Evolutionary conservation across 768 basidiomycete species (phyloP), one percentile per base, ranked within the genome.

Genomic region (Leucosporidium creatinivorum): DNA sequence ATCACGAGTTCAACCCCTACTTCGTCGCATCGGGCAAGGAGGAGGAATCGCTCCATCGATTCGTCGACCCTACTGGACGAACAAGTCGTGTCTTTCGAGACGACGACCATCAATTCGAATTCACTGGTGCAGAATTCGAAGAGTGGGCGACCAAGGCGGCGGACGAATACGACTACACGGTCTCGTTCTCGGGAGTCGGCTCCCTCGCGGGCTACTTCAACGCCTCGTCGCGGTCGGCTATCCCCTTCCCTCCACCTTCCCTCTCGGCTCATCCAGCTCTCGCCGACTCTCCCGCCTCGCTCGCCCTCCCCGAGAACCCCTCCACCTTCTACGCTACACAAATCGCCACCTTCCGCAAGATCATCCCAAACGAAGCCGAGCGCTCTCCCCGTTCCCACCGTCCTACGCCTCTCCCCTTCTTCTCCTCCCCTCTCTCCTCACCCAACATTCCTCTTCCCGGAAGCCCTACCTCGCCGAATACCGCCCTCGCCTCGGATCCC

Each of bases 101-200:
- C 75, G 66, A 78, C 28, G 91, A 93, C 71, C 91, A 94, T 77
- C 88, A 91, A 73, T 91, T 93, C 69, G 91, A 94, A 77, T 93
- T 89, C 88, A 92, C 89, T 0, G 5, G 4, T 0, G 84, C 84
- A 3, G 91, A 94, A 74, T 94, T 91, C 75, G 73, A 69, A 19
- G 88, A 86, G 85, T 91, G 89, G 74, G 68, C 65, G 19, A 48
- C 28, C 7, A 19, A 63, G 5, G 54, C 57, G 6, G 48, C 57
- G 28, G 28, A 21, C 4, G 50, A 36, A 3, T 48, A 63, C 49
- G 65, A 57, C 26, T 74, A 74, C 61, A 26, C 56, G 10, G 56
- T 73, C 31, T 17, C 26, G 12, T 58, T 67, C 48, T 50, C 28
- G 4, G 73, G 73, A 3, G 71, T 74, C 19, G 73, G 73, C 12